Evolutionary conservation across 495 filamentous ascomycete species (phyloP), one percentile per base, ranked within the genome.

Genomic region (Baudoinia panamericana): DNA sequence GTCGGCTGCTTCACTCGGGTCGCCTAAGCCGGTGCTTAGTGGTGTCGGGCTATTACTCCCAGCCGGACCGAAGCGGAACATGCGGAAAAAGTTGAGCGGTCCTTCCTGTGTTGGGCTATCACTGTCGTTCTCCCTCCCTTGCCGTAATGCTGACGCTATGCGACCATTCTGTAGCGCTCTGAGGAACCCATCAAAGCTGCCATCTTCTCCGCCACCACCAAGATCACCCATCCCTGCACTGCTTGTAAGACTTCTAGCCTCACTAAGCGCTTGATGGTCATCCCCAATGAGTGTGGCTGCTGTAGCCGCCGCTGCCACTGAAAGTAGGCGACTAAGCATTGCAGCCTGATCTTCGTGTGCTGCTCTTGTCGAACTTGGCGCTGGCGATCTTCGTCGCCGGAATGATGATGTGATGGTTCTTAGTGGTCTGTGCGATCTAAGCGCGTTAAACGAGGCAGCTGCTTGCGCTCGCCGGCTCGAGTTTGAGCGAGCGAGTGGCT

Each of bases 41-140:
- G 42, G 42, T 16, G 42, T 3, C 18, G 32, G 20, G 8, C n/a
- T 24, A 21, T 32, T 24, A 17, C 20, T 24, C 21, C 34, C 32
- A 2, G 57, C 55, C 1, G 57, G 54, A 11, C 59, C 63, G 50
- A 67, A 67, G 27, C 63, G 46, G 40, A 67, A 67, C 61, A 67
- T 65, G 34, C 63, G 50, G 46, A 67, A 63, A 52, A 67, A 65
- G 46, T 67, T 65, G 30, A 67, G 39, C 5, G 63, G 61, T 8
- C 52, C 50, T 27, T 53, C 49, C 17, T 27, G 48, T 10, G 40
- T 42, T 3, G 44, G 54, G 31, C 42, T 29, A 3, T 58, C 59
- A 7, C 49, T 10, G 51, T 58, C 53, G 30, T 44, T 46, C 4
- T 46, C 49, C 30, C 54, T 40, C 17, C 54, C 54, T 36, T 60